Evolutionary conservation across 768 basidiomycete species (phyloP).

Genomic region (Saitozyma podzolica): DNA sequence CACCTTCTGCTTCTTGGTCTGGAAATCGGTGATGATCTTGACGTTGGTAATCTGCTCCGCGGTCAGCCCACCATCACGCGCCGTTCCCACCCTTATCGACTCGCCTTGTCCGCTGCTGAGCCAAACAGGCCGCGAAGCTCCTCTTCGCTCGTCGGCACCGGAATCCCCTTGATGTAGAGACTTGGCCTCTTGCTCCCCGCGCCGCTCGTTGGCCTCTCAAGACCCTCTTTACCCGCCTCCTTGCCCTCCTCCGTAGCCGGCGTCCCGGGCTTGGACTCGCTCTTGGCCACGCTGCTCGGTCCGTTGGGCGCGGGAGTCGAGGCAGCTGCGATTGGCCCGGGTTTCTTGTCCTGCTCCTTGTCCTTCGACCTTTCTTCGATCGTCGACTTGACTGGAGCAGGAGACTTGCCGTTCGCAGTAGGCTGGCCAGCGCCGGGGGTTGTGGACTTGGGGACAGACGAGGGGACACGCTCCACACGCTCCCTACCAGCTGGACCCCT

Average conservation of each 20-base stretch:
- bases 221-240: background rate
- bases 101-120: slow-evolving; percentile 24
- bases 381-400: too few relatives aligned
- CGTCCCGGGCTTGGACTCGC: too few relatives aligned
- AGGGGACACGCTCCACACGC: background rate
- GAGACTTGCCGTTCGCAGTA: slow-evolving; percentile 14
- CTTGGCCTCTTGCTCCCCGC: slow-evolving; percentile 10
- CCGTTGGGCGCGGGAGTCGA: too few relatives aligned
- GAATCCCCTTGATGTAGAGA: slow-evolving; percentile 39
- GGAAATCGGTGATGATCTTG: slow-evolving; percentile 39
- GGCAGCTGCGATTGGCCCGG: too few relatives aligned
- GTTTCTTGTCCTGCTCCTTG: background rate
- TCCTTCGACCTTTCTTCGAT: too few relatives aligned
- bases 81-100: slow-evolving; percentile 1
- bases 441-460: background rate
- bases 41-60: slow-evolving; percentile 30
- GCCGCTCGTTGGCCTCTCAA: background rate
- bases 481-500: background rate
- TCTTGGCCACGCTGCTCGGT: too few relatives aligned
- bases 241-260: background rate
- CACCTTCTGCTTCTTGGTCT: slow-evolving; percentile 37
- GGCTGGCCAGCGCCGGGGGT: background rate
- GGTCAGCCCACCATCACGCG: slow-evolving; percentile 55
- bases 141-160: slow-evolving; percentile 24
- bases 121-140: slow-evolving; percentile 24